These are phyloP conservation scores for Fusarium algeriense DNA, from an alignment of 2,329 filamentous ascomycete genomes.

Conservation along the genomic window DNA sequence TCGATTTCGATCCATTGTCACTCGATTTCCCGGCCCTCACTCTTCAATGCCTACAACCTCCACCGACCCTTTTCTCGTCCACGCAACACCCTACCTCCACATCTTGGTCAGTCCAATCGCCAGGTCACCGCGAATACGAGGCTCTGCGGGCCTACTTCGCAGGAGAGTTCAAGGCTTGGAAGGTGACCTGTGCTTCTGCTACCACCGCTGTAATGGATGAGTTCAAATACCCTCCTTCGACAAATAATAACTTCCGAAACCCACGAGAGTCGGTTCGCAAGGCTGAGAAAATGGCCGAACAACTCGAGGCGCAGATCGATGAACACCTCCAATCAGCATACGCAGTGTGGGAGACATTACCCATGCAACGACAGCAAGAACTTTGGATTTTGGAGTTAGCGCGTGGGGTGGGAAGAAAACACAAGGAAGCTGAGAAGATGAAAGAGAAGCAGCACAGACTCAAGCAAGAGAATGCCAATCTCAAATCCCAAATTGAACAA, in stretches of 20 bases:
- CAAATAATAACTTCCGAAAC: slow-evolving; percentile 55
- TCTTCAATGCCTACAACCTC: slow-evolving; percentile 82
- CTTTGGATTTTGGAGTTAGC: slow-evolving; percentile 73
- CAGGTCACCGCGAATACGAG: slow-evolving; percentile 78
- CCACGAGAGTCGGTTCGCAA: slow-evolving; percentile 61
- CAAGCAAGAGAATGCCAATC: slow-evolving; percentile 68
- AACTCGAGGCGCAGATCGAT: slow-evolving; percentile 76
- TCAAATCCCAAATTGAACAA: slow-evolving; percentile 70
- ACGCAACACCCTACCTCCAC: slow-evolving; percentile 81
- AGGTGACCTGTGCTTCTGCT: slow-evolving; percentile 62
- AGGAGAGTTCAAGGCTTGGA: slow-evolving; percentile 76
- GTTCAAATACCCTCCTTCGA: slow-evolving; percentile 60
- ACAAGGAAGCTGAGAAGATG: slow-evolving; percentile 66
- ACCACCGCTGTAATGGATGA: slow-evolving; percentile 66
- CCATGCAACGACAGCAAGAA: slow-evolving; percentile 66
- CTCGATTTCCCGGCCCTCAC: slow-evolving; percentile 89
- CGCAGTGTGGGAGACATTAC: slow-evolving; percentile 78
- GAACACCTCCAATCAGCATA: slow-evolving; percentile 84
- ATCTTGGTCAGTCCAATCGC: slow-evolving; percentile 85
- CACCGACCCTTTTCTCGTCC: slow-evolving; percentile 84
- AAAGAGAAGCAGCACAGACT: slow-evolving; percentile 63
- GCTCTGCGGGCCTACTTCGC: slow-evolving; percentile 76
- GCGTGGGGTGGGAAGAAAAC: slow-evolving; percentile 67
- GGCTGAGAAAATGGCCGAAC: slow-evolving; percentile 65
- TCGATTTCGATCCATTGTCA: slow-evolving; percentile 86